Evolutionary conservation across 768 basidiomycete species (phyloP).

Genomic region (Tulasnella sp.): DNA sequence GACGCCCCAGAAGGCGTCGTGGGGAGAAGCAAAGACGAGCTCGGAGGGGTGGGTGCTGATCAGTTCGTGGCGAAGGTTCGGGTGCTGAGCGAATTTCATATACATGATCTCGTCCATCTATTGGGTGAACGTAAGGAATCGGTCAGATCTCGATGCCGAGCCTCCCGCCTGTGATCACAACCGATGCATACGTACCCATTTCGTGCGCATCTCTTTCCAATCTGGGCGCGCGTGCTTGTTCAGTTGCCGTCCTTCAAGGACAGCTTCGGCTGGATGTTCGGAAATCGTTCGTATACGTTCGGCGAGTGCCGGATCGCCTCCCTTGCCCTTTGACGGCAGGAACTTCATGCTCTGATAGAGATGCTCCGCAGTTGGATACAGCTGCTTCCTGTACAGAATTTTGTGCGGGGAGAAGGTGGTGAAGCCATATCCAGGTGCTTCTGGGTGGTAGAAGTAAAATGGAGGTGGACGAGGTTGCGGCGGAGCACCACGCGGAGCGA

Average conservation of each 20-base stretch:
- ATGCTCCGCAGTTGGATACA: conserved; percentile 68
- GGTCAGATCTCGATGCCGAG: background rate
- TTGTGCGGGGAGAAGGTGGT: conserved; percentile 64
- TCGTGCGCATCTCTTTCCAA: conserved; percentile 53
- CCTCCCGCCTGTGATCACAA: background rate
- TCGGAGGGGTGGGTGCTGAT: conserved; percentile 49
- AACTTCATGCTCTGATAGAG: conserved; percentile 68
- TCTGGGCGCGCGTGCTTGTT: conserved; percentile 47
- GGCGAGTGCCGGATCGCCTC: conserved; percentile 49
- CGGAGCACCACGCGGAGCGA: conserved; percentile 16
- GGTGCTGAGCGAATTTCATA: conserved; percentile 68
- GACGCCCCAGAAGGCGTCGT: conserved; percentile 66
- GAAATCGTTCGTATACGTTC: conserved; percentile 58
- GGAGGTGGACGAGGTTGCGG: background rate
- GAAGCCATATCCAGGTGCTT: conserved; percentile 37
- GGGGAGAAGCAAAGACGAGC: conserved; percentile 49
- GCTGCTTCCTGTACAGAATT: conserved; percentile 51
- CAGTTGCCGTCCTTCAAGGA: conserved; percentile 35
- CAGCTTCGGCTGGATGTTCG: conserved; percentile 52
- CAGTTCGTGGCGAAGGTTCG: conserved; percentile 51
- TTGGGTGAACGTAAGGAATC: background rate
- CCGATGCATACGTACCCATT: conserved; percentile 44
- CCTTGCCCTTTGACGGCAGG: conserved; percentile 33
- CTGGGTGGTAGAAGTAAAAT: conserved; percentile 26
- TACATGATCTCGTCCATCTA: conserved; percentile 68